Evolutionary conservation across 768 basidiomycete genomes (phyloP).

Genomic region (button mushroom (Agaricus bisporus)): DNA sequence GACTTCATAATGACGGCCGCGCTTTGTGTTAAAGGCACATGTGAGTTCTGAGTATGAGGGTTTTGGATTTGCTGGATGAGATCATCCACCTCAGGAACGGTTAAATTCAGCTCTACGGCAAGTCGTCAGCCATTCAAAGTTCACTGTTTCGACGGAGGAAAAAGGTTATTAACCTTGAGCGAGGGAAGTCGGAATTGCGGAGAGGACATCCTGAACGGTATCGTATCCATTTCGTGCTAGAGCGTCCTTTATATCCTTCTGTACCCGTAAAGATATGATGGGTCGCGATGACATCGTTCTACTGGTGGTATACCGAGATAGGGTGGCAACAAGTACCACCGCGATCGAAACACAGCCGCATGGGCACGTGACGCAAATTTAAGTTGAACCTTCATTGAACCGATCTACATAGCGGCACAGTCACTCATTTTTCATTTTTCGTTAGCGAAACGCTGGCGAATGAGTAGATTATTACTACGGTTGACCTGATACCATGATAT

Average conservation of each 20-base stretch:
- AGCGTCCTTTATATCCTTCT: conserved; percentile 37
- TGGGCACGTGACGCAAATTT: no score
- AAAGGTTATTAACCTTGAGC: conserved; percentile 36
- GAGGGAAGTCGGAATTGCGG: conserved; percentile 37
- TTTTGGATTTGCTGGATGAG: conserved; percentile 38
- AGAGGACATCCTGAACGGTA: conserved; percentile 45
- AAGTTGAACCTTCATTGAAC: no score
- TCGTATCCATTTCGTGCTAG: conserved; percentile 53
- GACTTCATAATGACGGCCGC: conserved; percentile 37
- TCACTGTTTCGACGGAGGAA: background rate
- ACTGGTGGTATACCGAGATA: no score
- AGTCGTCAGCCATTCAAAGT: background rate
- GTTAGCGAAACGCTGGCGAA: no score
- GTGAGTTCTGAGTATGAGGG: conserved; percentile 18
- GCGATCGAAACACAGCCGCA: no score
- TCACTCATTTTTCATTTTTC: no score
- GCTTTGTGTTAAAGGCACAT: conserved; percentile 44
- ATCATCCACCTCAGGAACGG: conserved; percentile 37
- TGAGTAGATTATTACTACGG: no score
- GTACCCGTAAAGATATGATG: conserved; percentile 40
- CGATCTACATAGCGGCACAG: no score
- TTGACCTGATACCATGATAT: no score
- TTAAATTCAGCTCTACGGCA: conserved; percentile 42
- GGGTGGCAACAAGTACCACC: no score
- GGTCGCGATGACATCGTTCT: conserved; percentile 34